phyloP scores from a whole-genome alignment of 768 basidiomycete species.

The Fomitopsis serialis region DNA sequence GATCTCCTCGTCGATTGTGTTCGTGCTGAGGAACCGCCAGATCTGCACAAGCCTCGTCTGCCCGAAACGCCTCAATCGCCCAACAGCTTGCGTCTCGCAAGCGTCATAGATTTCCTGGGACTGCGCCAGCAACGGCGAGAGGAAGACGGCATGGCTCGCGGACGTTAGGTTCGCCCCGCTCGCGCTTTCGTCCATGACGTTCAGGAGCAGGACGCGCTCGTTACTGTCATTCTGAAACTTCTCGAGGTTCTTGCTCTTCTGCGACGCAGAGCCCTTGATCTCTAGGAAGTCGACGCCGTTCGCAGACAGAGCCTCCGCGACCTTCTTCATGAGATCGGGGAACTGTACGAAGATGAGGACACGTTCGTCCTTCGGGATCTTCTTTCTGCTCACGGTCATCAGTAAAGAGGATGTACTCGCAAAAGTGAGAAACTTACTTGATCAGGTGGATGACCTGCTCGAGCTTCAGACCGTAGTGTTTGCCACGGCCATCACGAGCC shows the following conservation, averaged over 20 bases:
- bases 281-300: conserved; percentile 74
- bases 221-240: conserved; percentile 78
- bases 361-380: conserved; percentile 70
- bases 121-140: conserved; percentile 83
- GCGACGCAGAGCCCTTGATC: conserved; percentile 71
- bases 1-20: conserved; percentile 88
- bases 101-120: conserved; percentile 83
- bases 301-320: conserved; percentile 71
- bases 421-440: conserved; percentile 42
- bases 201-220: conserved; percentile 79
- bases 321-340: conserved; percentile 88
- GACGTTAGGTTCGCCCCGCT: conserved; percentile 89
- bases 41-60: conserved; percentile 78
- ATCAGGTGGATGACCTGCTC: conserved; percentile 73
- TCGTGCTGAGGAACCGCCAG: conserved; percentile 77
- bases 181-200: conserved; percentile 94
- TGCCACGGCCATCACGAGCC: conserved; percentile 63
- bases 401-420: neutral
- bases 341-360: conserved; percentile 96
- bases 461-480: conserved; percentile 79
- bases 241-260: conserved; percentile 78
- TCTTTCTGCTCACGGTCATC: conserved; percentile 37
- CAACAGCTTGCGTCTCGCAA: conserved; percentile 78
- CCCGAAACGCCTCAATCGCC: conserved; percentile 79
- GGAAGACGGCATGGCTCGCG: conserved; percentile 93